Evolutionary conservation across 2,329 filamentous ascomycete genomes (phyloP), one percentile per base, ranked within the genome.

Genomic region (Fusarium chuoi): DNA sequence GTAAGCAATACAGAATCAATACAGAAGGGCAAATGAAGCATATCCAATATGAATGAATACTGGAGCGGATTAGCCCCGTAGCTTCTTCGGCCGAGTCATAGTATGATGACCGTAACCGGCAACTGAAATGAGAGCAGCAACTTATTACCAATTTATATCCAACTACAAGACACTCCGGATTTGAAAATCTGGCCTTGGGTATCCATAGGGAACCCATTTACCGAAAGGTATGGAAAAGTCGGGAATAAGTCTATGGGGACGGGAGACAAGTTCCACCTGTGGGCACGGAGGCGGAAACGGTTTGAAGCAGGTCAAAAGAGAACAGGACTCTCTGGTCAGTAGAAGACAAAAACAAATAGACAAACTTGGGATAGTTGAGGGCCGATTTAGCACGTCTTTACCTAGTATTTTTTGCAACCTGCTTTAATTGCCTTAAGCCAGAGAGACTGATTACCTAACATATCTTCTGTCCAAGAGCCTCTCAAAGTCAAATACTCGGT

Each of bases 231-330:
- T 39, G 6, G 26, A 52, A 35, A 17, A 7, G 20, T 18, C 24
- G 18, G 45, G 46, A 30, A 41, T 9, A 33, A 33, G 36, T 18
- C 20, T 36, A 36, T 22, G 59, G 59, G 22, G 24, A 57, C 39
- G n/a, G 30, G 39, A 46, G 14, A 36, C 14, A 36, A n/a, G 14
- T 20, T 48, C n/a, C 36, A 26, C n/a, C 13, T 38, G 48, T 45
- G 62, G 64, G 64, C 62, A 66, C 42, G 30, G 63, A 63, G 46
- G n/a, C 30, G 36, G 42, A 24, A 13, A 33, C 30, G 41, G 35
- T 10, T 58, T 48, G 26, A 35, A 60, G 62, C 18, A 66, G 62
- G 62, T 59, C 44, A 67, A 66, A 59, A 59, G 64, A 66, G 62
- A 66, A 28, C 44, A 26, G 46, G 18, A 18, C 4, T 35, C 4